Base-by-base conservation (phyloP, 352 stramenopile species). In the Saprolegnia parasitica region DNA sequence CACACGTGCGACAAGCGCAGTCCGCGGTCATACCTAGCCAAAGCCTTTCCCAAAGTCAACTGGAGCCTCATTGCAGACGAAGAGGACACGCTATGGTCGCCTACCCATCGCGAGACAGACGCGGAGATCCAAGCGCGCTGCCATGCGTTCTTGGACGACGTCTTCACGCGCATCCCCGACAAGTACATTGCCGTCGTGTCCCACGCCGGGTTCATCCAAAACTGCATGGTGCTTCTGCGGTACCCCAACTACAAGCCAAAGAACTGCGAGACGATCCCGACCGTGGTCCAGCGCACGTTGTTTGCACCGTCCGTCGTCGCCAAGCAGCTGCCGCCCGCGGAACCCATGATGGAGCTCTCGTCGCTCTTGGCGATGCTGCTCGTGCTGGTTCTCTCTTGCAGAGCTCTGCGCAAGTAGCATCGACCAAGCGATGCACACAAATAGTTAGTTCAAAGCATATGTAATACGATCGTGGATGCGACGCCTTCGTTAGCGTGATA, bases 181-280 rank as follows among this genome's bases (percentile, higher is more conserved):
- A 75, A 56, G 24, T 77, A 72, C 56, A 73, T 87, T 39, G 73
- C 78, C 15, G 78, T 91, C 15, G 83, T 91, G 21, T 82, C 81
- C 16, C 83, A 91, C 74, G 86, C 78, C 47, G 83, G 83, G 61
- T 88, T 91, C 62, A 87, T 74, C 63, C 83, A 79, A 23, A 81
- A 74, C 9, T 89, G 83, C 72, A 81, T 89, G 52, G 71, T 75
- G 1, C 78, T 76, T n/a, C 68, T 91, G 18, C 78, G 78, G 0
- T 81, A 87, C 58, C 81, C 75, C 32, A 86, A 87, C 76, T 91
- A 86, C 62, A 80, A 82, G 24, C 83, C 83, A 15, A 68, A 74
- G 11, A 91, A 91, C 60, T 81, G 78, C 56, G 83, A 91, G 52
- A 83, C 87, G 40, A 79, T 91, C 32, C 83, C 83, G 20, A 71